phyloP scores from a whole-genome alignment of 2,329 filamentous ascomycete species.

The Volutella citrinella region DNA sequence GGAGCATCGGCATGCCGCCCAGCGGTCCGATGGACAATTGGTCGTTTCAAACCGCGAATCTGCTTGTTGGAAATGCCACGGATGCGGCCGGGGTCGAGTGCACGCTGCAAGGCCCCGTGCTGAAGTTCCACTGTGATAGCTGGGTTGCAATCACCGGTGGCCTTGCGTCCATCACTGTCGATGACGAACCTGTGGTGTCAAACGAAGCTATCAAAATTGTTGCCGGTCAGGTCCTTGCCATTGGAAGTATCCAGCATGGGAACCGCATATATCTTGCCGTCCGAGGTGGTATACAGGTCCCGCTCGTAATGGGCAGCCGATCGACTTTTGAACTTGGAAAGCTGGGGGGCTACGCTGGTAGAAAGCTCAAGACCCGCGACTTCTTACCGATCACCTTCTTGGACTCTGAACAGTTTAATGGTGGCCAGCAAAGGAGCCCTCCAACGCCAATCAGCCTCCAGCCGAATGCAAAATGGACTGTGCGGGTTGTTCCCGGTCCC shows the following conservation, averaged over 20 bases:
- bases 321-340: constrained; percentile 31
- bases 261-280: constrained; percentile 34
- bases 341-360: constrained; percentile 33
- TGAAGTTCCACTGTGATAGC: constrained; percentile 32
- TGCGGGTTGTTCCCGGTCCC: constrained; percentile 37
- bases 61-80: constrained; percentile 30
- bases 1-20: constrained; percentile 38
- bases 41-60: constrained; percentile 33
- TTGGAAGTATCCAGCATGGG: constrained; percentile 26
- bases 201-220: constrained; percentile 23
- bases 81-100: constrained; percentile 33
- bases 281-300: constrained; percentile 32
- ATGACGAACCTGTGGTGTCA: constrained; percentile 14
- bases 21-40: constrained; percentile 40
- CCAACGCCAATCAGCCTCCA: constrained; percentile 20
- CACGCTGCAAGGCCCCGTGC: constrained; percentile 30
- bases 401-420: neutral
- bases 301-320: constrained; percentile 30
- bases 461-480: constrained; percentile 25
- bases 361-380: constrained; percentile 29
- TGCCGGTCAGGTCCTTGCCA: constrained; percentile 23
- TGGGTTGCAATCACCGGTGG: constrained; percentile 33
- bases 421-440: neutral
- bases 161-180: constrained; percentile 21
- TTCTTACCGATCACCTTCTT: constrained; percentile 21